Conservation (phyloP, 768 basidiomycete species). For the Trichaptum fuscoviolaceum region DNA sequence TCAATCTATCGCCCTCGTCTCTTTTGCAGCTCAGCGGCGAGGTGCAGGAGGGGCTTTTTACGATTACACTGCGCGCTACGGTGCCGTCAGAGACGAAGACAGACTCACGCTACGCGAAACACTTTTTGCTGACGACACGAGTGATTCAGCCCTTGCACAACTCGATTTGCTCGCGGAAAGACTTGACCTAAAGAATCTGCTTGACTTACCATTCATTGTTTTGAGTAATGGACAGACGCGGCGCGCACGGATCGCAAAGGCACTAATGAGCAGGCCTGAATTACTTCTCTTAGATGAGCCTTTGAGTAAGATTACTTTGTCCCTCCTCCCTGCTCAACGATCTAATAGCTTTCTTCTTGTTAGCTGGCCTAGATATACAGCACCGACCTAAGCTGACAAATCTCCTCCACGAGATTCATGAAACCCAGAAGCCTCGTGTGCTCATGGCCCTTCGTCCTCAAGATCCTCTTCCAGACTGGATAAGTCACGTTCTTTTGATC, state of each 20-base stretch:
- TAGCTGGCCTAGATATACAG: conserved; percentile 73
- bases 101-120: conserved; percentile 67
- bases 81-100: conserved; percentile 82
- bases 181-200: conserved; percentile 53
- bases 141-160: conserved; percentile 24
- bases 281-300: conserved; percentile 90
- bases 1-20: conserved; percentile 49
- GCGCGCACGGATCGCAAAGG: conserved; percentile 76
- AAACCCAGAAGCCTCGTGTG: conserved; percentile 45
- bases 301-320: conserved; percentile 49
- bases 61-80: conserved; percentile 91
- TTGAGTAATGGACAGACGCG: conserved; percentile 91
- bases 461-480: conserved; percentile 68
- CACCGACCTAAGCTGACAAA: conserved; percentile 51
- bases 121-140: conserved; percentile 52
- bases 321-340: not conserved
- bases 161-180: conserved; percentile 50
- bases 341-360: conserved; percentile 4
- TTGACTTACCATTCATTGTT: conserved; percentile 83
- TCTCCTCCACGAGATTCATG: conserved; percentile 52
- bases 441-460: conserved; percentile 65
- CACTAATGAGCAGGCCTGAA: conserved; percentile 63
- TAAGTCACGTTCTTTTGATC: conserved; percentile 61
- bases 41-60: conserved; percentile 70
- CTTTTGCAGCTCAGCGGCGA: conserved; percentile 59